These are phyloP conservation scores for Usnea hakonensis DNA, from an alignment of 495 filamentous ascomycete genomes.

Conservation along the genomic window DNA sequence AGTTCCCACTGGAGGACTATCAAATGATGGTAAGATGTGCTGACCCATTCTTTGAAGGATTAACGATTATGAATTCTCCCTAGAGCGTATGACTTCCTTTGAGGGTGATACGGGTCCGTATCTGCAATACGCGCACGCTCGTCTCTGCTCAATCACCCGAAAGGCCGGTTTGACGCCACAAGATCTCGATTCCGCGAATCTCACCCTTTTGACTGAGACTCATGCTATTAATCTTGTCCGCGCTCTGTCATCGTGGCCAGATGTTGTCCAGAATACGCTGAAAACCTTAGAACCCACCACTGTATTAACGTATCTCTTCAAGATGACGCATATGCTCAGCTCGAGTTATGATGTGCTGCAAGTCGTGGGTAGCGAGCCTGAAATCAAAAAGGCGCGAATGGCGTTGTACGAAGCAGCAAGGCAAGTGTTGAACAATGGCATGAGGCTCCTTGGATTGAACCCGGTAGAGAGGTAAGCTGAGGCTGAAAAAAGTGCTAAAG, in stretches of 20 bases:
- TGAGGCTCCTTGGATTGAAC: constrained; percentile 70
- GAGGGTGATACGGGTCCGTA: constrained; percentile 66
- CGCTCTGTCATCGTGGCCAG: constrained; percentile 54
- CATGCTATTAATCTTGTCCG: constrained; percentile 54
- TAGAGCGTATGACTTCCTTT: constrained; percentile 61
- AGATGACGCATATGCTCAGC: constrained; percentile 78
- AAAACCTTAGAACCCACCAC: constrained; percentile 60
- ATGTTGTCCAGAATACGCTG: constrained; percentile 52
- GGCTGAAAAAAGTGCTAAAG: background rate
- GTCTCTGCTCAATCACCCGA: constrained; percentile 55
- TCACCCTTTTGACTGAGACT: constrained; percentile 48
- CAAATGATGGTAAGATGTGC: background rate
- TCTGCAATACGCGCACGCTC: constrained; percentile 62
- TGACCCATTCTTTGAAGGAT: constrained; percentile 34
- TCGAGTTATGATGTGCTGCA: constrained; percentile 75
- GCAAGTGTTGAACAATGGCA: constrained; percentile 73
- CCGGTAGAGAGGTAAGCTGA: constrained; percentile 58
- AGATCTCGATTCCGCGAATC: constrained; percentile 45
- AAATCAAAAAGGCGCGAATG: constrained; percentile 68
- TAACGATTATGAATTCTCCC: constrained; percentile 61
- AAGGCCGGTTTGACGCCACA: constrained; percentile 40
- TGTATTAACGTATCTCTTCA: constrained; percentile 76
- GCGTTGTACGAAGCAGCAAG: constrained; percentile 74
- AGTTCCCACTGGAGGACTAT: constrained; percentile 5
- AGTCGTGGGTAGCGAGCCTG: constrained; percentile 65